Evolutionary conservation across 441 rosid species (phyloP).

Genomic region (Euphorbia schlechtendalii): DNA sequence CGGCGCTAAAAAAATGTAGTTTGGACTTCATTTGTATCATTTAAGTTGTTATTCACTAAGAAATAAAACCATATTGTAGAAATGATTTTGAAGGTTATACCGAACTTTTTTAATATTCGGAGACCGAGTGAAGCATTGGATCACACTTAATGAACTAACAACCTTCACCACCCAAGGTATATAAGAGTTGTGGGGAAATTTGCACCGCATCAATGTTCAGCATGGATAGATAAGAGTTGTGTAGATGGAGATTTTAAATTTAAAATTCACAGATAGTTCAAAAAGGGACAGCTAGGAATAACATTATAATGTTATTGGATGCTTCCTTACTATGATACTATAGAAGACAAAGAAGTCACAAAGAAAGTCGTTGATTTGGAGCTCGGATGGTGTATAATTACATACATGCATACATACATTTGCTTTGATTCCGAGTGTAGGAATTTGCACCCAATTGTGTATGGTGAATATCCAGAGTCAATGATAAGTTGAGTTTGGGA

Average conservation of each 20-base stretch:
- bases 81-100: constrained; percentile 10
- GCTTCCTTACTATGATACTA: background rate
- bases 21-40: no score
- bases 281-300: constrained; percentile 18
- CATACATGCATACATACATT: background rate
- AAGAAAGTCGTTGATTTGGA: constrained; percentile 9
- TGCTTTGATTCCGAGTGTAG: constrained; percentile 17
- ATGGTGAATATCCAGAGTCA: constrained; percentile 31
- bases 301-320: background rate
- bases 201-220: constrained; percentile 23
- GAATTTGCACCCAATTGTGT: constrained; percentile 26
- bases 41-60: no score
- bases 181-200: background rate
- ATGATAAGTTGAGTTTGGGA: constrained; percentile 26
- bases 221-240: constrained; percentile 4
- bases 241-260: no score
- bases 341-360: constrained; percentile 4
- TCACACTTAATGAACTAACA: constrained; percentile 21
- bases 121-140: constrained; percentile 21
- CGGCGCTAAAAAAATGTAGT: no score
- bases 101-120: constrained; percentile 22
- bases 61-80: no score
- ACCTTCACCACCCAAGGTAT: background rate
- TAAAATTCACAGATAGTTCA: background rate
- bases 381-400: constrained; percentile 19